A percentile compares a stretch with the other conserved stretches of the same genome.
Evolutionary conservation across 1,139 yeast genomes (phyloP).

Genomic region (Diutina ranongensis): DNA sequence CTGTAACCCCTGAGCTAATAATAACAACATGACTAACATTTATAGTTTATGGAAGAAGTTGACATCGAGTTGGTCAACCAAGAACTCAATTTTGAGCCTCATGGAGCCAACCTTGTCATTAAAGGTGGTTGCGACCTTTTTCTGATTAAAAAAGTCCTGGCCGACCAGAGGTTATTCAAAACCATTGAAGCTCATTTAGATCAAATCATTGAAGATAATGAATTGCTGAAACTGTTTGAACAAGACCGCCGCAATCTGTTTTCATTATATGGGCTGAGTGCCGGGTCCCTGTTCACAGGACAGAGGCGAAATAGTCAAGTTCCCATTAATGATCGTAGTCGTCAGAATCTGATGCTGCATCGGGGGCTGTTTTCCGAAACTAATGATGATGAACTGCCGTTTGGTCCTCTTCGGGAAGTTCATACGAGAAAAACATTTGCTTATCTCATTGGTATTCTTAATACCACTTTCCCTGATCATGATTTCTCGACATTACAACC

Average conservation of each 20-base stretch:
- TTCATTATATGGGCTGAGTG: slow-evolving; percentile 15
- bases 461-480: slow-evolving; percentile 91
- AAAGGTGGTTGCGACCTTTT: slow-evolving; percentile 89
- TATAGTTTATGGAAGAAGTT: slow-evolving; percentile 78
- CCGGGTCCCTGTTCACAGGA: neutral
- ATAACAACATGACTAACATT: neutral
- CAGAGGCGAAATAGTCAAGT: neutral
- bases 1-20: too few species aligned
- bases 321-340: neutral
- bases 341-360: slow-evolving; percentile 4
- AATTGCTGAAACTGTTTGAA: slow-evolving; percentile 31
- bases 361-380: neutral
- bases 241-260: slow-evolving; percentile 24
- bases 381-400: slow-evolving; percentile 55
- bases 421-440: slow-evolving; percentile 86
- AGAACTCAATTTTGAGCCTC: slow-evolving; percentile 75
- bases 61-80: slow-evolving; percentile 86
- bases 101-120: slow-evolving; percentile 66
- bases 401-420: slow-evolving; percentile 81
- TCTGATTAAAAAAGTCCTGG: slow-evolving; percentile 86
- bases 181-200: slow-evolving; percentile 76
- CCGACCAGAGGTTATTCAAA: slow-evolving; percentile 81
- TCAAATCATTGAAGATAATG: slow-evolving; percentile 48
- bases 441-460: slow-evolving; percentile 77
- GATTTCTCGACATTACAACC: slow-evolving; percentile 87